A percentile compares a stretch with the other conserved stretches of the same genome.
Conservation (phyloP, 192 early-diverging fungal species). For the Mortierella hygrophila region DNA sequence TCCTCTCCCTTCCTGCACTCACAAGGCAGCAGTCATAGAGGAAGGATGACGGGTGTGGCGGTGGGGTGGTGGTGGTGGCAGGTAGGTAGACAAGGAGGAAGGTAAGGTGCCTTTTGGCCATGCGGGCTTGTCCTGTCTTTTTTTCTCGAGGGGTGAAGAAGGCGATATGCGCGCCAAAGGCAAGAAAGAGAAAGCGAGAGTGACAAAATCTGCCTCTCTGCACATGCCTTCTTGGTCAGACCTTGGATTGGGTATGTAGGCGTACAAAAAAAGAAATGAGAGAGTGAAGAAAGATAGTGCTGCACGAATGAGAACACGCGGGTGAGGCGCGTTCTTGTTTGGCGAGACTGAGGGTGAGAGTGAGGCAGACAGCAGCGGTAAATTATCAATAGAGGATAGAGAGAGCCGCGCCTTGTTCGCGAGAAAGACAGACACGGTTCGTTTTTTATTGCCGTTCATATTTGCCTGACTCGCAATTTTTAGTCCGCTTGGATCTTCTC, state of each 20-base stretch:
- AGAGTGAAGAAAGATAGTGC: neutral
- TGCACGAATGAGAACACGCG: neutral
- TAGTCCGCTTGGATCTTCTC: too few relatives aligned
- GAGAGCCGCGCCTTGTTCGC: too few relatives aligned
- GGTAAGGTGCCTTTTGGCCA: constrained; percentile 1
- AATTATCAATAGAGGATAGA: too few relatives aligned
- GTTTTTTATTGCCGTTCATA: too few relatives aligned
- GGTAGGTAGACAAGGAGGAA: neutral
- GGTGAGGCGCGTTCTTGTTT: neutral
- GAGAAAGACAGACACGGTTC: too few relatives aligned
- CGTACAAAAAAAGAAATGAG: neutral
- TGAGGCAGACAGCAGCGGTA: neutral
- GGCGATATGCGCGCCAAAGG: neutral
- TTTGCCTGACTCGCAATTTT: too few relatives aligned
- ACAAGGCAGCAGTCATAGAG: neutral
- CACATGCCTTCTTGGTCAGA: neutral
- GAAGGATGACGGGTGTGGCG: neutral
- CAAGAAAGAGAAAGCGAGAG: neutral
- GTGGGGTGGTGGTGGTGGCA: neutral
- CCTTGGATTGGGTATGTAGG: neutral
- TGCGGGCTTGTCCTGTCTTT: neutral
- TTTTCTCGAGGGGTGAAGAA: neutral
- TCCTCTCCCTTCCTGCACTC: too few relatives aligned
- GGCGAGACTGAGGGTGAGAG: neutral
- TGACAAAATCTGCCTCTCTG: neutral